A percentile compares a stretch with the other conserved stretches of the same genome.
Conservation (phyloP, 2,329 filamentous ascomycete species). For the Davidsoniella australis region DNA sequence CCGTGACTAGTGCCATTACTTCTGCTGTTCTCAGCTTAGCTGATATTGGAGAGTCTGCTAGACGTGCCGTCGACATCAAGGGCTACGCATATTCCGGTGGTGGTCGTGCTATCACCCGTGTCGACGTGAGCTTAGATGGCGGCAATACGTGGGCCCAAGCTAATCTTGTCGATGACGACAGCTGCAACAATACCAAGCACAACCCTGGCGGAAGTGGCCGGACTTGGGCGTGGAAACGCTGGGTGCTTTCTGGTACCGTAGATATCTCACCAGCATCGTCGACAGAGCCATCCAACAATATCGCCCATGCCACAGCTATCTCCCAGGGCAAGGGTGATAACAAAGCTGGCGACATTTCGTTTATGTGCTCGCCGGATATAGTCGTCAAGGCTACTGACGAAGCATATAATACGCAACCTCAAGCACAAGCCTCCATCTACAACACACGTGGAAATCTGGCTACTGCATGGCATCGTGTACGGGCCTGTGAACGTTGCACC, state of each 20-base stretch:
- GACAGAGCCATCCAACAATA: conserved; percentile 7
- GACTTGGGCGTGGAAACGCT: conserved; percentile 46
- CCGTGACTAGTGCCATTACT: conserved; percentile 51
- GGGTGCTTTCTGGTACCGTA: conserved; percentile 37
- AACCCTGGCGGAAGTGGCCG: conserved; percentile 21
- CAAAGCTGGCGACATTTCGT: conserved; percentile 13
- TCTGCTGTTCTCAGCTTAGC: conserved; percentile 17
- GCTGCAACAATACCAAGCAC: conserved; percentile 20
- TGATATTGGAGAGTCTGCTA: conserved; percentile 8
- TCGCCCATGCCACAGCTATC: background rate
- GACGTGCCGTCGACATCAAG: conserved; percentile 25
- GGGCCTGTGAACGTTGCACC: conserved; percentile 20
- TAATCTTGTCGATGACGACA: conserved; percentile 32
- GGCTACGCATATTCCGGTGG: conserved; percentile 56
- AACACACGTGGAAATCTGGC: conserved; percentile 48
- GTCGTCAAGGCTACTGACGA: conserved; percentile 51
- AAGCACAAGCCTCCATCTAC: conserved; percentile 41
- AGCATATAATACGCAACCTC: conserved; percentile 49
- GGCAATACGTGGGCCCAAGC: conserved; percentile 49
- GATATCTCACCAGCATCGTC: background rate
- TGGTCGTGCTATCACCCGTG: conserved; percentile 46
- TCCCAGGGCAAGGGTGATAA: background rate
- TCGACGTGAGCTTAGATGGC: conserved; percentile 48
- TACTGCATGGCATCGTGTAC: conserved; percentile 48
- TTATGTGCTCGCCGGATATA: conserved; percentile 29